Evolutionary conservation across 257 asterid genomes (phyloP).

Genomic region (Nicotiana undulata): DNA sequence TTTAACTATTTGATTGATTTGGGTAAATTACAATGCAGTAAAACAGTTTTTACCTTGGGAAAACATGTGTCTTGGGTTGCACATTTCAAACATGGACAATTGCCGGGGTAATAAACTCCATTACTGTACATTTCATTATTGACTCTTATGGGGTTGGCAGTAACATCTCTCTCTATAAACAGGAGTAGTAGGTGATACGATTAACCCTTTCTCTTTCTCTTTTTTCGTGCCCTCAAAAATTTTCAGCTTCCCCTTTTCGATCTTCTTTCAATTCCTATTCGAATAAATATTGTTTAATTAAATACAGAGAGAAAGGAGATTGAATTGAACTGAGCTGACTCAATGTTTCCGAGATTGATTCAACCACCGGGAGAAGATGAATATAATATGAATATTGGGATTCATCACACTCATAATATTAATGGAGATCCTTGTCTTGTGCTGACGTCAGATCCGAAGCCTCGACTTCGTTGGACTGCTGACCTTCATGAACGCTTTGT

Average conservation of each 20-base stretch:
- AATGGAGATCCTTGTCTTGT: slow-evolving; percentile 57
- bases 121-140: background rate
- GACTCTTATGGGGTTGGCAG: background rate
- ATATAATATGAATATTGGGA: slow-evolving; percentile 9
- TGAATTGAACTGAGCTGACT: background rate
- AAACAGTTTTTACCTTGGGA: too few species aligned
- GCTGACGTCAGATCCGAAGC: slow-evolving; percentile 69
- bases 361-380: slow-evolving; percentile 28
- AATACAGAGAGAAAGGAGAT: background rate
- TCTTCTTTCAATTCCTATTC: background rate
- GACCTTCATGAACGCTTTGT: slow-evolving; percentile 80
- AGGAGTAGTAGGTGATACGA: background rate
- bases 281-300: background rate
- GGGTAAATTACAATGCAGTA: too few species aligned
- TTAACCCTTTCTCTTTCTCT: background rate
- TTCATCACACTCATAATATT: background rate
- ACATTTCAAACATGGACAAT: background rate
- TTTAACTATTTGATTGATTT: too few species aligned
- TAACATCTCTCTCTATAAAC: background rate
- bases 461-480: slow-evolving; percentile 79
- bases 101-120: background rate
- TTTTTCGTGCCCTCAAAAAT: background rate
- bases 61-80: background rate
- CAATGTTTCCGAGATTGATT: slow-evolving; percentile 58
- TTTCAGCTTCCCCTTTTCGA: background rate